A percentile compares a stretch with the other conserved stretches of the same genome.
These are phyloP conservation scores for Populus tremula DNA, from an alignment of 345 rosid species.

Conservation along the genomic window DNA sequence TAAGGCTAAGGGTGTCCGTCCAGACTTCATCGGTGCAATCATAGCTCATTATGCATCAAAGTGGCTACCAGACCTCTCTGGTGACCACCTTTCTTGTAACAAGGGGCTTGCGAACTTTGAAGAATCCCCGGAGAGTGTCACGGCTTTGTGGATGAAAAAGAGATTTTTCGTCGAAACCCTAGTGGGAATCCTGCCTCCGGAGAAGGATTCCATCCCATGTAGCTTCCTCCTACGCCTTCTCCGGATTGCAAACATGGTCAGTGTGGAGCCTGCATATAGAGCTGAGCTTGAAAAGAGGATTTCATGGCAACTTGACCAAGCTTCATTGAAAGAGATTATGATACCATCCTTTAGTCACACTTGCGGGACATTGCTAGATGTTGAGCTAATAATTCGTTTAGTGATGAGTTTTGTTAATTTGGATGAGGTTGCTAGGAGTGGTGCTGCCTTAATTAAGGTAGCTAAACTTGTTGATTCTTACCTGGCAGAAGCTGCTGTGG, in stretches of 20 bases:
- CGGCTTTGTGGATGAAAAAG: constrained; percentile 68
- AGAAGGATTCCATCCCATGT: constrained; percentile 75
- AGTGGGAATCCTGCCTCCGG: constrained; percentile 78
- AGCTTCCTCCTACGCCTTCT: constrained; percentile 81
- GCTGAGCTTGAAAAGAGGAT: constrained; percentile 69
- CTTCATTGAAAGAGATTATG: constrained; percentile 80
- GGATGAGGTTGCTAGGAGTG: constrained; percentile 49
- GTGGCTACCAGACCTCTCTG: constrained; percentile 77
- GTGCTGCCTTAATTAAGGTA: constrained; percentile 59
- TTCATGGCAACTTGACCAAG: constrained; percentile 82
- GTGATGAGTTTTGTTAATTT: constrained; percentile 51
- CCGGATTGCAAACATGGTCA: constrained; percentile 73
- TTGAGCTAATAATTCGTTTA: constrained; percentile 64
- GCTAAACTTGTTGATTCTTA: constrained; percentile 77
- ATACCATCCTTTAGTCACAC: constrained; percentile 91
- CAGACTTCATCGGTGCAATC: constrained; percentile 78
- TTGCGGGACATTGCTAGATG: constrained; percentile 67
- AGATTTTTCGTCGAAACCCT: constrained; percentile 71
- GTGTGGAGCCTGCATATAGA: constrained; percentile 48
- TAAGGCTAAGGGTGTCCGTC: constrained; percentile 76
- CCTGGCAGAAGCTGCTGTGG: constrained; percentile 72
- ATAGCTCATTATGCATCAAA: constrained; percentile 78
- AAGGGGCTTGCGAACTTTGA: constrained; percentile 22
- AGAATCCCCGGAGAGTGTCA: constrained; percentile 52
- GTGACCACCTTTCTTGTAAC: neutral